Conservation (phyloP, 2,329 filamentous ascomycete genomes). For the Chrysosporium keratinophilum region DNA sequence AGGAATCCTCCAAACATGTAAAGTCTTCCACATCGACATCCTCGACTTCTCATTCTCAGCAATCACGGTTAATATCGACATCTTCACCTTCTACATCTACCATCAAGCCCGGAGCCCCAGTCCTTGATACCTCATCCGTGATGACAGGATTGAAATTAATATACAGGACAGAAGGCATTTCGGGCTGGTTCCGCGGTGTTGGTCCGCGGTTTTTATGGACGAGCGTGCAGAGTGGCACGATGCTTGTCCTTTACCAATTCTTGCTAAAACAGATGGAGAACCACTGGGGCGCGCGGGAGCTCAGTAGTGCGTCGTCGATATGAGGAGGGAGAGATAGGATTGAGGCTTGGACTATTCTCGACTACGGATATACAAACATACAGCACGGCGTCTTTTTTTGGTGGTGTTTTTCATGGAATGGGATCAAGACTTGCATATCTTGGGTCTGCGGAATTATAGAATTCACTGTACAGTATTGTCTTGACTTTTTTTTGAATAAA, state of each 20-base stretch:
- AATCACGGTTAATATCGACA: constrained; percentile 72
- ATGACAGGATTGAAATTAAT: constrained; percentile 74
- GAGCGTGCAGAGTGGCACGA: constrained; percentile 90
- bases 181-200: constrained; percentile 88
- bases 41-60: constrained; percentile 25
- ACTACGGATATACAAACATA: constrained; percentile 1
- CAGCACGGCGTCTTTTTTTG: constrained; percentile 9
- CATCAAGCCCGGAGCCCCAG: constrained; percentile 64
- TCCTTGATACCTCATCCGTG: constrained; percentile 81
- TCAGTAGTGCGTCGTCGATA: constrained; percentile 12
- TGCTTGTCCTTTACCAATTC: constrained; percentile 91
- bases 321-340: not conserved
- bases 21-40: constrained; percentile 19
- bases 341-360: constrained; percentile 1
- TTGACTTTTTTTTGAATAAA: not conserved
- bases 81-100: constrained; percentile 79
- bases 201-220: constrained; percentile 93
- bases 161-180: constrained; percentile 77
- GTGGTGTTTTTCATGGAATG: not conserved
- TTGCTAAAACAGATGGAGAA: constrained; percentile 65
- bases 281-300: constrained; percentile 28
- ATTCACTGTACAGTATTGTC: constrained; percentile 7
- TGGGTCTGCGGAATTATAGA: constrained; percentile 6
- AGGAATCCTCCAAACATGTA: constrained; percentile 21
- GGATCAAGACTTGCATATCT: not conserved